Base-by-base conservation (phyloP, 129 eudicot species). In the Escallonia rubra region DNA sequence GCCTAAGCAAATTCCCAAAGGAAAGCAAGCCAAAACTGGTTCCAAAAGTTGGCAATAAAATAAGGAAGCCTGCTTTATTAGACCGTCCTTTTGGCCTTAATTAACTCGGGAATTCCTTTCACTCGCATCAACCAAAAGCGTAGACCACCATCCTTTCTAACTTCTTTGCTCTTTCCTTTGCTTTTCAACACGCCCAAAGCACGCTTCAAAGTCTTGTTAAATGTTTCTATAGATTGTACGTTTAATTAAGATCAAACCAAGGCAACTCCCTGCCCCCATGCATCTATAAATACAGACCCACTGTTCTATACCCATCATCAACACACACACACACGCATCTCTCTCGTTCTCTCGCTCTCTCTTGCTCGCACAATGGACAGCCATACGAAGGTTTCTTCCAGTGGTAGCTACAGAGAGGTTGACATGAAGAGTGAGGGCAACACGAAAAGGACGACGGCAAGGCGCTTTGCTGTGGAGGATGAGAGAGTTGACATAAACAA, bases 401-500 rank as follows among this genome's bases (percentile, higher is more conserved):
- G 51, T 13, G 61, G 55, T 38, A 76, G 73, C 55, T 58, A 75
- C 51, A 57, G 47, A 68, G 41, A 48, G 49, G 44, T 4, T 3
- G 68, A 49, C 38, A 51, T 13, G 63, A 78, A 72, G 52, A 42
- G 11, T 2, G 68, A 57, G 4, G 76, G 47, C 13, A 66, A 61
- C 51, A 64, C 9, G 68, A 48, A 38, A 41, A 10, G 44, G 64
- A 55, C 57, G 59, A 56, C 59, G 43, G 53, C 57, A 10, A 46
- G 65, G 61, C 60, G 73, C 76, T 69, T 69, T 66, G 64, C 51
- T 45, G 46, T 51, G 54, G 41, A 56, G 41, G 83, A 60, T 56
- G 83, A 64, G 11, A 68, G 23, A 64, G 51, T 4, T 3, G 87
- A 78, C 46, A 78, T 86, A 39, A 68, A 82, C 49, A 79, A 77